phyloP scores from a whole-genome alignment of 371 early-diverging fungal genomes.

The Rhizopus delemar region DNA sequence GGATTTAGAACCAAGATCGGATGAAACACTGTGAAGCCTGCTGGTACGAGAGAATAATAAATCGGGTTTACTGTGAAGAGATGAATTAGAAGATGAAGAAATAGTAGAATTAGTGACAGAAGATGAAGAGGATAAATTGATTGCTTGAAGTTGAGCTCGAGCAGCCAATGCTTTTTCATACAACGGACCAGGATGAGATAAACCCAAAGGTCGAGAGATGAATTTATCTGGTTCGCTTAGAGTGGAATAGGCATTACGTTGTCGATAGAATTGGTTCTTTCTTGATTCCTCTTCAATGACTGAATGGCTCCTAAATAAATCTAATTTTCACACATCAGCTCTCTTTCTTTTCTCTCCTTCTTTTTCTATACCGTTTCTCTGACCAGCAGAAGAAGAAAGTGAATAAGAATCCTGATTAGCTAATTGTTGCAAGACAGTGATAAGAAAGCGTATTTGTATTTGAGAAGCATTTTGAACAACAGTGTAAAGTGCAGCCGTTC shows the following conservation, averaged over 20 bases:
- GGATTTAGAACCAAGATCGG: slow-evolving; percentile 4
- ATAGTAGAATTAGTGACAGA: slow-evolving; percentile 23
- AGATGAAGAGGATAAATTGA: slow-evolving; percentile 4
- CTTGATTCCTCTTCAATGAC: slow-evolving; percentile 32
- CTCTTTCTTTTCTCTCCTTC: slow-evolving; percentile 33
- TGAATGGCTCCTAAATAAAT: neutral
- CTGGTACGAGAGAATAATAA: neutral
- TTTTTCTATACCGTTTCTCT: slow-evolving; percentile 15
- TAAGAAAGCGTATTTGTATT: slow-evolving; percentile 92
- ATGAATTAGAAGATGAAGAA: slow-evolving; percentile 12
- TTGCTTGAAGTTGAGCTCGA: slow-evolving; percentile 43
- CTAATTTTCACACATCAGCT: slow-evolving; percentile 1
- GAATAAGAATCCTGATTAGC: slow-evolving; percentile 69
- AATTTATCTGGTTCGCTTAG: slow-evolving; percentile 42
- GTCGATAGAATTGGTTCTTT: slow-evolving; percentile 39
- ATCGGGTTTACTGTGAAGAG: neutral
- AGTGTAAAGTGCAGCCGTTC: slow-evolving; percentile 89
- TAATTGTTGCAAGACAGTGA: slow-evolving; percentile 89
- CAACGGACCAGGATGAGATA: slow-evolving; percentile 34
- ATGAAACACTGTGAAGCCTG: slow-evolving; percentile 10
- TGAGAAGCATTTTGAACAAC: slow-evolving; percentile 89
- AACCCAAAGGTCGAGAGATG: slow-evolving; percentile 27
- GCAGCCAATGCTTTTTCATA: slow-evolving; percentile 49
- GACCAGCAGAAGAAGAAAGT: slow-evolving; percentile 54
- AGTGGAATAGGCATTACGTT: slow-evolving; percentile 27